Conservation (phyloP, 1,139 yeast genomes). For the Blastobotrys raffinosifermentans region DNA sequence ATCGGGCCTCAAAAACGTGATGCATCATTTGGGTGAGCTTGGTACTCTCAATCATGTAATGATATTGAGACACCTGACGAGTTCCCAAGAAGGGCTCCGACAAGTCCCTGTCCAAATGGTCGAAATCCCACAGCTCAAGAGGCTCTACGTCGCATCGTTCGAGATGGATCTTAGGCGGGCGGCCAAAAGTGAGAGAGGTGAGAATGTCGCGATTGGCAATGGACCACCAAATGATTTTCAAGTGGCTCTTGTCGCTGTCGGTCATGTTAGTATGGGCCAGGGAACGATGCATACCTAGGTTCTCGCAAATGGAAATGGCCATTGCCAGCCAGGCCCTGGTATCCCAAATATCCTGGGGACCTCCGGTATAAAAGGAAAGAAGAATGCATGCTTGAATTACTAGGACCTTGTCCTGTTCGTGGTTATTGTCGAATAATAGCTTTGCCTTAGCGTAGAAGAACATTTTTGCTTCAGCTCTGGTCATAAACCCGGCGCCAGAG, state of each 20-base stretch:
- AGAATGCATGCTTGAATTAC: slow-evolving; percentile 12
- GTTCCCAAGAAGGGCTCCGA: slow-evolving; percentile 10
- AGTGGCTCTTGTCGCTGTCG: slow-evolving; percentile 12
- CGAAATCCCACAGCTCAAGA: slow-evolving; percentile 11
- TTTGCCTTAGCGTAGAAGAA: slow-evolving; percentile 13
- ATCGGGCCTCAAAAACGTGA: slow-evolving; percentile 10
- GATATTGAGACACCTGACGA: slow-evolving; percentile 9
- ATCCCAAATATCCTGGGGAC: slow-evolving; percentile 15
- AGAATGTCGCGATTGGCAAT: slow-evolving; percentile 13
- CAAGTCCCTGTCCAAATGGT: slow-evolving; percentile 10
- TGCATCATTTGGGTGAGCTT: slow-evolving; percentile 10
- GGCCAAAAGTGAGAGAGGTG: slow-evolving; percentile 15
- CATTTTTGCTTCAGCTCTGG: slow-evolving; percentile 11
- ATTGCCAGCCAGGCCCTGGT: slow-evolving; percentile 13
- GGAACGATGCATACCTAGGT: slow-evolving; percentile 16
- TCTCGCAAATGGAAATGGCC: slow-evolving; percentile 14
- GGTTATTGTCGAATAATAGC: slow-evolving; percentile 8
- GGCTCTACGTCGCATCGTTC: slow-evolving; percentile 14
- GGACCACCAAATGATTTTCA: slow-evolving; percentile 16
- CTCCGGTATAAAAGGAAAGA: slow-evolving; percentile 15
- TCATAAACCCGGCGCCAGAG: slow-evolving; percentile 10
- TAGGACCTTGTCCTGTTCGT: slow-evolving; percentile 11
- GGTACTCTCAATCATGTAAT: slow-evolving; percentile 11
- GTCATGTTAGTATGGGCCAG: slow-evolving; percentile 10
- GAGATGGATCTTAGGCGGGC: slow-evolving; percentile 14